phyloP scores from a whole-genome alignment of 2,329 filamentous ascomycete species.

The Fusarium kyushuense region DNA sequence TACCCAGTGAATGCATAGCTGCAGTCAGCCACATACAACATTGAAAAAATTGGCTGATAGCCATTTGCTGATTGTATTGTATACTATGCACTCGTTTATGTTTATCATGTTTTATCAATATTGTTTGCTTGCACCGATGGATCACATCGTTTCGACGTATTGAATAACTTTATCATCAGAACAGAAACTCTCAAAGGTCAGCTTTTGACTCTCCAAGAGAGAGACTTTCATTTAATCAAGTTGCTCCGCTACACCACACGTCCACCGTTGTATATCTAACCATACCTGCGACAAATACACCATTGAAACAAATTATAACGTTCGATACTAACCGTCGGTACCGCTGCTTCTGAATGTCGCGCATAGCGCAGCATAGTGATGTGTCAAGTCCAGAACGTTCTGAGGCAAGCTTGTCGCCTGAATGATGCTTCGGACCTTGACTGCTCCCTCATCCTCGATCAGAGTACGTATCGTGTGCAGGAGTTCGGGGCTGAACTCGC shows the following conservation, averaged over 20 bases:
- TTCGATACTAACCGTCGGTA: slow-evolving; percentile 74
- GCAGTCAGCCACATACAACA: neutral
- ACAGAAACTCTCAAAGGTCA: slow-evolving; percentile 9
- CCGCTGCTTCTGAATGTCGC: slow-evolving; percentile 95
- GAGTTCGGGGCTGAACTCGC: slow-evolving; percentile 94
- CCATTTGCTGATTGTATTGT: neutral
- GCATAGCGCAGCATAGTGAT: slow-evolving; percentile 95
- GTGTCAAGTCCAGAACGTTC: slow-evolving; percentile 91
- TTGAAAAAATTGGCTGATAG: neutral
- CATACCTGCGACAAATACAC: slow-evolving; percentile 10
- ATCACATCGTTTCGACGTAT: neutral
- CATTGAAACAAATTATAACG: slow-evolving; percentile 14
- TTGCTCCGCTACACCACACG: slow-evolving; percentile 27
- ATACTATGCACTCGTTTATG: neutral
- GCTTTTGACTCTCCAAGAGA: slow-evolving; percentile 31
- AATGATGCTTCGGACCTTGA: slow-evolving; percentile 97
- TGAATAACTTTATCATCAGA: neutral
- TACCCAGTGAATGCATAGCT: neutral
- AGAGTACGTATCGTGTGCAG: slow-evolving; percentile 89
- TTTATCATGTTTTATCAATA: neutral
- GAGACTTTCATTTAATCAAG: slow-evolving; percentile 28
- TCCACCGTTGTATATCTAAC: slow-evolving; percentile 30
- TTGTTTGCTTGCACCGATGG: neutral
- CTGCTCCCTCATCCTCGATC: slow-evolving; percentile 96
- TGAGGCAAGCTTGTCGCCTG: slow-evolving; percentile 95